These are phyloP conservation scores for Boletus sp. DNA, from an alignment of 768 basidiomycete species.

Conservation along the genomic window DNA sequence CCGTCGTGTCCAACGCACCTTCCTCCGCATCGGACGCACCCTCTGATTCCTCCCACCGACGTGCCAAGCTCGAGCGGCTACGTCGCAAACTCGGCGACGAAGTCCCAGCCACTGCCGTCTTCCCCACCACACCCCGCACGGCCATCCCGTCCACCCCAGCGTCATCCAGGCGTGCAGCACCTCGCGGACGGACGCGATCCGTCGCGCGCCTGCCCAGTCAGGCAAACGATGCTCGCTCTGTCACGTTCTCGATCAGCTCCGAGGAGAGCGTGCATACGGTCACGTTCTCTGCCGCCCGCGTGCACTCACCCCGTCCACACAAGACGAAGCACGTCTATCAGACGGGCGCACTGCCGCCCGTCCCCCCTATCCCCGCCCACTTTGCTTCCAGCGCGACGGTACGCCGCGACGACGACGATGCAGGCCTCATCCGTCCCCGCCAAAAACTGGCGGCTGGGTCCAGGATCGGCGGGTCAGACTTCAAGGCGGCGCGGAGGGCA, in stretches of 20 bases:
- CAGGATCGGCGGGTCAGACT: too few relatives aligned
- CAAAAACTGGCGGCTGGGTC: not conserved
- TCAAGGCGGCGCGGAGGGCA: too few relatives aligned
- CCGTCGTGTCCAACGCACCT: slow-evolving; percentile 16
- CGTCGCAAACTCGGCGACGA: slow-evolving; percentile 60
- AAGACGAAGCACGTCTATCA: slow-evolving; percentile 16
- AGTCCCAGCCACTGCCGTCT: slow-evolving; percentile 61
- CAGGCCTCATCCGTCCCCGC: slow-evolving; percentile 16
- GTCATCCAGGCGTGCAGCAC: not conserved
- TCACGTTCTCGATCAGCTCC: slow-evolving; percentile 29
- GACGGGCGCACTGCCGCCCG: slow-evolving; percentile 26
- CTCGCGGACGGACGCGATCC: slow-evolving; percentile 4
- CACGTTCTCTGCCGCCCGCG: slow-evolving; percentile 18
- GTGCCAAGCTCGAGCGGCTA: slow-evolving; percentile 63
- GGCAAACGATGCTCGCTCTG: slow-evolving; percentile 11
- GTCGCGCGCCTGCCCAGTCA: not conserved
- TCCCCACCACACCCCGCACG: slow-evolving; percentile 35
- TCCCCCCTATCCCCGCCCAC: slow-evolving; percentile 24
- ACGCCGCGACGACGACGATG: slow-evolving; percentile 2
- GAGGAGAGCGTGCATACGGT: slow-evolving; percentile 29
- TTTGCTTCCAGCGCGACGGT: not conserved
- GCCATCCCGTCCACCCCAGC: slow-evolving; percentile 8
- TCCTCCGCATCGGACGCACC: slow-evolving; percentile 31
- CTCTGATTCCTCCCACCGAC: slow-evolving; percentile 41
- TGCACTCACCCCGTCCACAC: slow-evolving; percentile 12